These are phyloP conservation scores for Xylariales sp. DNA, from an alignment of 2,329 filamentous ascomycete genomes.

Conservation along the genomic window DNA sequence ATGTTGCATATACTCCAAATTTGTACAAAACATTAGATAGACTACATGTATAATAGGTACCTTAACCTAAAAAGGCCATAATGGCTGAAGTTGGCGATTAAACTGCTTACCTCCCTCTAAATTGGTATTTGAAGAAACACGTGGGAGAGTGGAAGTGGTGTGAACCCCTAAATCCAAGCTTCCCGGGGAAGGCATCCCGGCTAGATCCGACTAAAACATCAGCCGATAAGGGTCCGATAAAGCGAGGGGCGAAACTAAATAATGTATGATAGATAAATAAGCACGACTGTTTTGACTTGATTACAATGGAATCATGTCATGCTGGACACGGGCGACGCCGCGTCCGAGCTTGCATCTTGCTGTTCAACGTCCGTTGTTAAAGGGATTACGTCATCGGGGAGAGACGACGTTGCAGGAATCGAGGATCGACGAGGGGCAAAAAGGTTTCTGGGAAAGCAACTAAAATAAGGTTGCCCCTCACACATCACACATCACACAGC, in stretches of 20 bases:
- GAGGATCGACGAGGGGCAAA: no score
- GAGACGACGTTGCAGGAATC: no score
- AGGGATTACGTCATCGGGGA: constrained; percentile 14
- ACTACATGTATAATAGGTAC: not conserved
- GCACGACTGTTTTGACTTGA: not conserved
- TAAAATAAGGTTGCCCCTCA: constrained; percentile 16
- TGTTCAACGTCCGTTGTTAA: not conserved
- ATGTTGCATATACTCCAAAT: not conserved
- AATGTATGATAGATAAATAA: not conserved
- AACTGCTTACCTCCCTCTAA: not conserved
- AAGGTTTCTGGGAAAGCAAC: no score
- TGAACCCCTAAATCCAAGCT: not conserved
- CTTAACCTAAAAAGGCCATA: not conserved
- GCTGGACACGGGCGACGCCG: not conserved
- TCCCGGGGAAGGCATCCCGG: constrained; percentile 1
- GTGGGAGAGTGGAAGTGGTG: not conserved
- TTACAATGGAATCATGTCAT: not conserved
- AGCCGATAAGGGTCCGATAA: constrained; percentile 27
- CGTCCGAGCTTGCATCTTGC: not conserved
- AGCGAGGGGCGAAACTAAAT: constrained; percentile 17
- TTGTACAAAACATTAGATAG: constrained; percentile 1
- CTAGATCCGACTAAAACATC: constrained; percentile 17
- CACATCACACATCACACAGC: no score
- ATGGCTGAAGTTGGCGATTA: not conserved
- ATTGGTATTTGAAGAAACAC: constrained; percentile 3